Percentiles rank a stretch among this genome's conserved stretches.
These are phyloP conservation scores for Osmanthus fragrans DNA, from an alignment of 257 asterid species.

Conservation along the genomic window DNA sequence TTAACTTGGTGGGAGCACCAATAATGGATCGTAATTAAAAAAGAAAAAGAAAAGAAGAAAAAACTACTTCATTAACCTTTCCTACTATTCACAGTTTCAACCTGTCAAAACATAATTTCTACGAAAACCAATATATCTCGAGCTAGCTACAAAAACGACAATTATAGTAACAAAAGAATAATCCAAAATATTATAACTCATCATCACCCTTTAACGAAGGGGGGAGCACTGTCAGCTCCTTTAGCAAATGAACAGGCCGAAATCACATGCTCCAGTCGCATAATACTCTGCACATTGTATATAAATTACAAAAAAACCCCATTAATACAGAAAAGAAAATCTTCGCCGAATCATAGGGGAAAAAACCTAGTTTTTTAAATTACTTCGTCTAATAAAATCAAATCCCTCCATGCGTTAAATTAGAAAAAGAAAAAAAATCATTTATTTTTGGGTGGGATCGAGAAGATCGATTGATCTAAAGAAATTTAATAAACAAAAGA, in stretches of 20 bases:
- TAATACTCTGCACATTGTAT: neutral
- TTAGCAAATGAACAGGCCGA: neutral
- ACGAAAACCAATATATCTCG: neutral
- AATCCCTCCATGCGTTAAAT: neutral
- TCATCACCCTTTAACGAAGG: constrained; percentile 1
- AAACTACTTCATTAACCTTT: neutral
- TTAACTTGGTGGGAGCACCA: no score
- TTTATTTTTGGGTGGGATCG: neutral
- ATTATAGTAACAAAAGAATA: neutral
- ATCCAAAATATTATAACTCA: neutral
- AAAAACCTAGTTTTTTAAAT: neutral
- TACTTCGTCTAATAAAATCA: neutral
- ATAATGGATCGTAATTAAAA: no score
- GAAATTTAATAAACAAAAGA: neutral
- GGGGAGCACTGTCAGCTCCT: neutral
- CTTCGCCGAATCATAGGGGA: neutral
- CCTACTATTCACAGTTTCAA: neutral
- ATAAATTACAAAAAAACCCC: neutral
- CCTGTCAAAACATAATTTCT: neutral
- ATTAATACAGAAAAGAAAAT: neutral
- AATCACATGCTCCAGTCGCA: neutral
- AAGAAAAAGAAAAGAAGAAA: no score
- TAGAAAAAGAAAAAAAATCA: neutral
- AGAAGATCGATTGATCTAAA: no score
- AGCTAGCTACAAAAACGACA: neutral